Base-by-base conservation (phyloP, 116 monocot genomes). In the Phalaenopsis hybrid region DNA sequence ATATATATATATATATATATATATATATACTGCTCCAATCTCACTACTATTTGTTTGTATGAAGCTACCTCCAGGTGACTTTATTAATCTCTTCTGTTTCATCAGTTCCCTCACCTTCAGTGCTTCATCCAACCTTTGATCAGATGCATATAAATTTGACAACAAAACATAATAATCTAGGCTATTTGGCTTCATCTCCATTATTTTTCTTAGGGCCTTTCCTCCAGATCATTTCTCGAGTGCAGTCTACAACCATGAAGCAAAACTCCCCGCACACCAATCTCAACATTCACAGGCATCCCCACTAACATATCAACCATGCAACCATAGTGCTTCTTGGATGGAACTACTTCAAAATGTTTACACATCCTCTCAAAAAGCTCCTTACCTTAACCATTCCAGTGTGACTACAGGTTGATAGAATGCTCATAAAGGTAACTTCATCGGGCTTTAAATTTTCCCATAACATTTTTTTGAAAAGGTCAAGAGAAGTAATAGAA, bases 131-230 rank as follows among this genome's bases (percentile, higher is more conserved):
- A 88, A 91, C 78, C 80, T 88, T 7, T 84, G 88, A 79, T 83
- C 57, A 18, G 84, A 91, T 51, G 91, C 85, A 80, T 91, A 88
- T 69, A 88, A 81, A 79, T 91, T 88, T 5, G 82, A 86, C 65
- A 91, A 79, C 81, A 88, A 50, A 49, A 88, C 91, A 77, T 88
- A 91, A 57, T 88, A 86, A 85, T 85, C 88, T 34, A 88, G 78
- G 31, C 57, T 85, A 45, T 83, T 68, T 44, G 86, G 86, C 21
- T 81, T 76, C 49, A 91, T 73, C 16, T 86, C 85, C 57, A 83
- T 70, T 82, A 91, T 85, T 79, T 41, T 86, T 73, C 75, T 86
- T n/a, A 81, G 78, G 0, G 81, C 86, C 59, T 84, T 80, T 84
- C 88, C 82, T 12, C 88, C 91, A 18, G 59, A 15, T 88, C 84